Conservation (phyloP, 768 basidiomycete genomes). For the Roridomyces roridus region DNA sequence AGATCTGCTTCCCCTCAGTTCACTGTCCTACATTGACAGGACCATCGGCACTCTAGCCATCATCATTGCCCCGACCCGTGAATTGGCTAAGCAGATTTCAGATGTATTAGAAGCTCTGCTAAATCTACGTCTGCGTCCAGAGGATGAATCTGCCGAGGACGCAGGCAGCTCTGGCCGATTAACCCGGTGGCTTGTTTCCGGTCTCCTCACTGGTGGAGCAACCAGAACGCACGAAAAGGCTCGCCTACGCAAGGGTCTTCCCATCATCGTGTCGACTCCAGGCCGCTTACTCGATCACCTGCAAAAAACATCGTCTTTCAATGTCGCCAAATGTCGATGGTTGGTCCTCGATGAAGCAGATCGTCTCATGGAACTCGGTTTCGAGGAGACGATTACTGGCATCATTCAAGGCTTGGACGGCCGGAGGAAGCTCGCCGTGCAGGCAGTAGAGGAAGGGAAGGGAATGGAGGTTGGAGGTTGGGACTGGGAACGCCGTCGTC, state of each 20-base stretch:
- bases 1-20: slow-evolving; percentile 88
- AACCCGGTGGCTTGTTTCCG: slow-evolving; percentile 94
- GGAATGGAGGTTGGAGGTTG: slow-evolving; percentile 81
- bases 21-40: slow-evolving; percentile 91
- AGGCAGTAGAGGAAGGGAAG: slow-evolving; percentile 70
- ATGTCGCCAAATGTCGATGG: slow-evolving; percentile 94
- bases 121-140: slow-evolving; percentile 71
- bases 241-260: slow-evolving; percentile 90
- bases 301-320: slow-evolving; percentile 93
- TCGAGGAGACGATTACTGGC: slow-evolving; percentile 93
- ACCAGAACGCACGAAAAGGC: slow-evolving; percentile 96
- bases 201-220: slow-evolving; percentile 92
- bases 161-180: slow-evolving; percentile 51
- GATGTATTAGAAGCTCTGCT: slow-evolving; percentile 90
- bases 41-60: slow-evolving; percentile 94
- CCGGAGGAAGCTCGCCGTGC: slow-evolving; percentile 71
- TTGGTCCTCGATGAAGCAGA: slow-evolving; percentile 97
- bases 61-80: slow-evolving; percentile 93
- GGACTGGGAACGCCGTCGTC: slow-evolving; percentile 80
- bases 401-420: slow-evolving; percentile 90
- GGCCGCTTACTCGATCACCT: slow-evolving; percentile 95
- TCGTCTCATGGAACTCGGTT: slow-evolving; percentile 96
- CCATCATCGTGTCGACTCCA: slow-evolving; percentile 95
- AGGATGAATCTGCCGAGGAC: slow-evolving; percentile 58
- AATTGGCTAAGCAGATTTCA: slow-evolving; percentile 95